These are phyloP conservation scores for Piromyces finnis DNA, from an alignment of 192 early-diverging fungal species.

Conservation along the genomic window DNA sequence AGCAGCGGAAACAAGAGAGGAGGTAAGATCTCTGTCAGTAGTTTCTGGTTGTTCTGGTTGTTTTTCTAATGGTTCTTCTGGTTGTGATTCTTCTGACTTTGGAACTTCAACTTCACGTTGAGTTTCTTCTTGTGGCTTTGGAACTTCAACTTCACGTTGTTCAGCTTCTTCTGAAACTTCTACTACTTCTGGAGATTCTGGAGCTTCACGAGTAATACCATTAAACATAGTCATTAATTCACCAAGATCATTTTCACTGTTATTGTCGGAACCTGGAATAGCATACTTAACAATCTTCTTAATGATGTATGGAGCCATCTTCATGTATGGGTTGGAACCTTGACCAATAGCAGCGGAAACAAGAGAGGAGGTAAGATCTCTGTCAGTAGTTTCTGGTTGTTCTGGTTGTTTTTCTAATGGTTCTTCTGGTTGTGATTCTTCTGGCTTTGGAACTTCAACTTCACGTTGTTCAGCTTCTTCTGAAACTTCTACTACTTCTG, in stretches of 20 bases:
- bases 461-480: not conserved
- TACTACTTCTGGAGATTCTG: too few relatives aligned
- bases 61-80: too few relatives aligned
- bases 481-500: too few relatives aligned
- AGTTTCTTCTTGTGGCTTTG: not conserved
- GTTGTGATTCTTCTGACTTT: too few relatives aligned
- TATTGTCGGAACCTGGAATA: not conserved
- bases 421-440: too few relatives aligned
- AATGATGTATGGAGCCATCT: not conserved
- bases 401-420: too few relatives aligned
- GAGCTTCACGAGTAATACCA: not conserved
- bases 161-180: too few relatives aligned
- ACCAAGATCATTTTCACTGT: not conserved
- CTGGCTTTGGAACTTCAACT: too few relatives aligned
- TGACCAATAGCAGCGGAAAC: not conserved
- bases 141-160: too few relatives aligned
- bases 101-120: too few relatives aligned
- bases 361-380: not conserved
- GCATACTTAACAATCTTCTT: not conserved
- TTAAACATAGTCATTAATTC: not conserved
- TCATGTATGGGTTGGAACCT: not conserved
- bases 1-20: not conserved
- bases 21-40: not conserved
- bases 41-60: too few relatives aligned
- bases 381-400: too few relatives aligned